Base-by-base conservation (phyloP, 2,329 filamentous ascomycete genomes). In the Alternaria sp. region DNA sequence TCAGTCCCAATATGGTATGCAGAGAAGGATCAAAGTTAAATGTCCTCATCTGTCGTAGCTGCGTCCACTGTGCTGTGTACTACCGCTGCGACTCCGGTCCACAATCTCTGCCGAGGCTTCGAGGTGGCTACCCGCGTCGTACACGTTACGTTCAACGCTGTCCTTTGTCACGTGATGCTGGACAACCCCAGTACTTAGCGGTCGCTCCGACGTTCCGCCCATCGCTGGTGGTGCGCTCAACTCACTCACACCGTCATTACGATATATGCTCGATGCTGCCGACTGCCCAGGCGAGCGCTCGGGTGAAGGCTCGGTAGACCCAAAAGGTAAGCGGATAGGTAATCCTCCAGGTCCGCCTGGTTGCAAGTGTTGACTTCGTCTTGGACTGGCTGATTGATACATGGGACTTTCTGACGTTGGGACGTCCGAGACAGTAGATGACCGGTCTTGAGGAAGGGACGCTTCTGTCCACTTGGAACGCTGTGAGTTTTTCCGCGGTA, bases 401-500 rank as follows among this genome's bases (percentile, higher is more conserved):
- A 62, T 41, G 7, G 62, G 49, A 4, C 60, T 54, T 7, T 66
- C 60, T 21, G 68, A 60, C 13, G 68, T 60, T 10, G 65, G 51
- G 3, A 50, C 50, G 28, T 69, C 70, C 46, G 71, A 65, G 4
- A 76, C 70, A 6, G 70, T 69, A 4, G 76, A 73, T 9, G 77
- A 44, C 26, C 73, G 68, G 3, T 65, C 67, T 9, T 70, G 65
- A 1, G 73, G 48, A 5, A 71, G 55, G 4, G 72, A 69, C 6
- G 61, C 60, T 5, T 77, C 76, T 0, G 66, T 72, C 14, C 74
- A 74, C 21, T 51, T 56, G 5, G 72, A 71, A 2, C 76, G 63
- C 40, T 71, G 88, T 0, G 90, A 93, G 72, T 89, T 92, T 77
- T 89, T 92, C 29, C 90, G 84, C 2, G 91, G 90, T 31, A 93